These are phyloP conservation scores for Nicotiana rustica DNA, from an alignment of 305 asterid genomes.

Conservation along the genomic window DNA sequence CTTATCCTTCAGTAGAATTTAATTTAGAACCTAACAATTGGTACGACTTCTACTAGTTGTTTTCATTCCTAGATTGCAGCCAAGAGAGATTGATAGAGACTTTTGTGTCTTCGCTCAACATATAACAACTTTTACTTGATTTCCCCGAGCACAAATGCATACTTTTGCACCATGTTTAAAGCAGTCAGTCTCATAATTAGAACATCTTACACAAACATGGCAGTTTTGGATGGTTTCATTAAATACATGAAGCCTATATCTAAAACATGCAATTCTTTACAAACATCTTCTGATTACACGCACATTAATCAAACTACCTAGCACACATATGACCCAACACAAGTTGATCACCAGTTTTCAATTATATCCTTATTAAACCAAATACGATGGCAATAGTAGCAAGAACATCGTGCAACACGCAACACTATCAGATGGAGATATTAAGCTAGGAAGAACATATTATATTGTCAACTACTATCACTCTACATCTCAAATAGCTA, in stretches of 20 bases:
- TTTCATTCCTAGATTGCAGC: not conserved
- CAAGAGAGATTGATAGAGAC: not conserved
- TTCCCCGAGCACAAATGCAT: not conserved
- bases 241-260: not conserved
- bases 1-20: too few species aligned
- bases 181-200: not conserved
- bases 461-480: not conserved
- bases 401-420: conserved; percentile 65
- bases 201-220: not conserved
- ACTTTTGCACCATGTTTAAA: not conserved
- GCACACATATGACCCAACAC: not conserved
- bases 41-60: not conserved
- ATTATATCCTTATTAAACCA: conserved; percentile 51
- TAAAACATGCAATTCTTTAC: not conserved
- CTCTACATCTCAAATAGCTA: not conserved
- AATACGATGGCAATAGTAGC: conserved; percentile 62
- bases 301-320: conserved; percentile 16
- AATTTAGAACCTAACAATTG: not conserved
- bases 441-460: not conserved
- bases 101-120: not conserved
- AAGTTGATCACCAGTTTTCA: not conserved
- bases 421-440: not conserved
- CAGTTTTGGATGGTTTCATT: not conserved
- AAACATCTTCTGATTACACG: not conserved
- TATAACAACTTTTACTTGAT: not conserved